phyloP scores from a whole-genome alignment of 345 rosid species.

The Ricinus communis region DNA sequence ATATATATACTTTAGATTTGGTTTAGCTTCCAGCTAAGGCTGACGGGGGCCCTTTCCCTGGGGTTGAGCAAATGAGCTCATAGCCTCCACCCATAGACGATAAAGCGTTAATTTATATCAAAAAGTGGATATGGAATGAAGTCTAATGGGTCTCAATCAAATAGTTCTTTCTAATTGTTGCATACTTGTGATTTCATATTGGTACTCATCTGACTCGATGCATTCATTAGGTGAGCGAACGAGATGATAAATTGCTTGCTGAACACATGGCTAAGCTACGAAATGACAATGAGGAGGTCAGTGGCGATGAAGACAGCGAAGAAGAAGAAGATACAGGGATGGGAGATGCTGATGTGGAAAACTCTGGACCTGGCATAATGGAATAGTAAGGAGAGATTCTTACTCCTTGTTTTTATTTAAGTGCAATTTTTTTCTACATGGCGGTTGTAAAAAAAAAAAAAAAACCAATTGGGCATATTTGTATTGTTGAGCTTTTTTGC shows the following conservation, averaged over 20 bases:
- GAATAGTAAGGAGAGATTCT: constrained; percentile 40
- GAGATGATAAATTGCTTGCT: constrained; percentile 89
- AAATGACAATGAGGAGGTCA: constrained; percentile 76
- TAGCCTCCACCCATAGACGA: no score
- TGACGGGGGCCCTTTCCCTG: no score
- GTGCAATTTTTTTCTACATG: constrained; percentile 4
- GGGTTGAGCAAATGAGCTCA: no score
- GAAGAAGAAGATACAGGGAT: constrained; percentile 94
- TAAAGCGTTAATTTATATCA: no score
- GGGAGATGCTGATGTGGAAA: constrained; percentile 85
- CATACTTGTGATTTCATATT: constrained; percentile 3
- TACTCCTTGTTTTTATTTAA: background rate
- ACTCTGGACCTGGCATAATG: constrained; percentile 47
- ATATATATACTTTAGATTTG: no score
- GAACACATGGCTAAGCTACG: constrained; percentile 94
- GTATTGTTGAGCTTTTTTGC: constrained; percentile 18
- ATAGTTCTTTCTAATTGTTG: background rate
- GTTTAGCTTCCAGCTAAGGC: no score
- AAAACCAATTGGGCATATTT: background rate
- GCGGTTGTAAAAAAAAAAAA: constrained; percentile 16
- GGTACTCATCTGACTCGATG: constrained; percentile 14
- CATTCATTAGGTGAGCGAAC: constrained; percentile 83
- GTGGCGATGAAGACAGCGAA: constrained; percentile 94
- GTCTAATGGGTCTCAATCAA: background rate
- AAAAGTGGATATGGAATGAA: no score